A percentile compares a stretch with the other conserved stretches of the same genome.
Conservation (phyloP, 768 basidiomycete species). For the Clitopilus hobsonii region DNA sequence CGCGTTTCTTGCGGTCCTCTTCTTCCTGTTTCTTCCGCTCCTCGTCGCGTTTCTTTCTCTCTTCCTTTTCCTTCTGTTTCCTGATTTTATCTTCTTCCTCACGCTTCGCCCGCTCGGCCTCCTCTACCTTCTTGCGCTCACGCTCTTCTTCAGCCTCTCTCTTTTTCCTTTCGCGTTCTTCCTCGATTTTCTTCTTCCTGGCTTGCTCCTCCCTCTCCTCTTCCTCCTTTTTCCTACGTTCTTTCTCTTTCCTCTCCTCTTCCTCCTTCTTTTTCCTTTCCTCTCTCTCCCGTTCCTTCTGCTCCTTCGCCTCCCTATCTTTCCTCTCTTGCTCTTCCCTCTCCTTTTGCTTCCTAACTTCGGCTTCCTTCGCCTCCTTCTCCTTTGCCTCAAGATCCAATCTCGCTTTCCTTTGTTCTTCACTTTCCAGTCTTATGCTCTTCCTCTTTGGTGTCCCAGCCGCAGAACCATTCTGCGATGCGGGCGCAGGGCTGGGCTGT, state of each 20-base stretch:
- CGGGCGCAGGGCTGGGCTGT: conserved; percentile 24
- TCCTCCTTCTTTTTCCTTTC: conserved; percentile 42
- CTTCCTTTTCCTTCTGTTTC: conserved; percentile 20
- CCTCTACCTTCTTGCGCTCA: conserved; percentile 28
- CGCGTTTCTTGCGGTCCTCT: conserved; percentile 42
- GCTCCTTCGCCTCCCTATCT: conserved; percentile 11
- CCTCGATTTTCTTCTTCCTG: conserved; percentile 27
- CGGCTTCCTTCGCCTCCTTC: conserved; percentile 24
- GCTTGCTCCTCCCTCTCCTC: conserved; percentile 35
- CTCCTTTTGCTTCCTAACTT: conserved; percentile 25
- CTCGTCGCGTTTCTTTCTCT: conserved; percentile 36
- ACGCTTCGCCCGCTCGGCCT: conserved; percentile 23
- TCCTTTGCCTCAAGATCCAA: conserved; percentile 27
- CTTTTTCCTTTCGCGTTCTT: conserved; percentile 26
- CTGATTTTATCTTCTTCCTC: conserved; percentile 29
- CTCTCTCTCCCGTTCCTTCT: conserved; percentile 14
- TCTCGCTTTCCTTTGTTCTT: conserved; percentile 40
- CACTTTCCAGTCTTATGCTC: conserved; percentile 62
- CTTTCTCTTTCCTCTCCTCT: conserved; percentile 45
- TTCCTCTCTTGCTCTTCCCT: conserved; percentile 19
- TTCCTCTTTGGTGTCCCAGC: conserved; percentile 27
- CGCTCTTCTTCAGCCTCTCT: conserved; percentile 24
- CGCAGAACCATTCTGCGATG: conserved; percentile 31
- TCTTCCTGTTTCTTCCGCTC: no score
- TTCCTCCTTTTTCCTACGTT: conserved; percentile 28